Conservation (phyloP, 176 grass and related monocot species). For the Rhynchospora pubera region DNA sequence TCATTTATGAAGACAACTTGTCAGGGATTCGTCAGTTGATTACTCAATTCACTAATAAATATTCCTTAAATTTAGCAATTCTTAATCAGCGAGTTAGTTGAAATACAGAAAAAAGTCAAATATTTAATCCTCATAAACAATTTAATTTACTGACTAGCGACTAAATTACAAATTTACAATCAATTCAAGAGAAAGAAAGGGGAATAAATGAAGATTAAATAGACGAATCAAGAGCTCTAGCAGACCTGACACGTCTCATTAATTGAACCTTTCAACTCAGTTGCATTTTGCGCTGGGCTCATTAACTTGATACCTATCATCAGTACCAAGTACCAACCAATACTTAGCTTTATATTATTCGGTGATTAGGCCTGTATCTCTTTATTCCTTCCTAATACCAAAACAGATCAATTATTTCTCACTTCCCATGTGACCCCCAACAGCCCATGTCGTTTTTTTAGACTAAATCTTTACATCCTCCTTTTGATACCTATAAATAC, state of each 20-base stretch:
- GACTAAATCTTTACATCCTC: not conserved
- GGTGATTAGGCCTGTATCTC: not conserved
- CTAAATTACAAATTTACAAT: not conserved
- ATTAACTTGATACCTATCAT: not conserved
- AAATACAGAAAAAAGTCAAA: not conserved
- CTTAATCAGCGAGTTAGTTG: not conserved
- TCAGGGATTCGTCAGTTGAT: not conserved
- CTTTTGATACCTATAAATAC: constrained; percentile 22
- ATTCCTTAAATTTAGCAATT: not conserved
- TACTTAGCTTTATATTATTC: constrained; percentile 1
- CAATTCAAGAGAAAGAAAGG: not conserved
- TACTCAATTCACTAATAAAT: not conserved
- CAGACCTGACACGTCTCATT: not conserved
- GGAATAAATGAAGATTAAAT: not conserved
- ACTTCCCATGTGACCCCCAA: constrained; percentile 26
- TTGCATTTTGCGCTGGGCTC: not conserved
- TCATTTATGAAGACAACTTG: no score
- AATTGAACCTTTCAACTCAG: not conserved
- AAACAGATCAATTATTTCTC: constrained; percentile 10
- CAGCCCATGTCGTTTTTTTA: constrained; percentile 9
- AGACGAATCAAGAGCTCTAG: not conserved
- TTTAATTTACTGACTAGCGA: not conserved
- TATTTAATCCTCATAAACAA: not conserved
- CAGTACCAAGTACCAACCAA: constrained; percentile 8
- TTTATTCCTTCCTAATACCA: constrained; percentile 14